These are phyloP conservation scores for Trapa bicornis DNA, from an alignment of 345 rosid genomes.

Conservation along the genomic window DNA sequence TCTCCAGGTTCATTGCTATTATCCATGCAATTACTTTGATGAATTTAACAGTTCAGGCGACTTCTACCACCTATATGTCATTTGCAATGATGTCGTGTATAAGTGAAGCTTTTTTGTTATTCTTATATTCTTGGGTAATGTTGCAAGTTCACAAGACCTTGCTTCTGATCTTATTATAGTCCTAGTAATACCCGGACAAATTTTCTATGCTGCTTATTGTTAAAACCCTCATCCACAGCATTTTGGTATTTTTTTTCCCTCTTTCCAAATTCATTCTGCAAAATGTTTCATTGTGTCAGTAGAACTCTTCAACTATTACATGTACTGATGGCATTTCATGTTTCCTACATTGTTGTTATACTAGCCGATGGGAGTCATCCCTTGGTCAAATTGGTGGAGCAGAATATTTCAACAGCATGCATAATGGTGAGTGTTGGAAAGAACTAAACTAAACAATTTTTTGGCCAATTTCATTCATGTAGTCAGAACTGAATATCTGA, in stretches of 20 bases:
- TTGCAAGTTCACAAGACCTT: not conserved
- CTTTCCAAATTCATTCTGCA: not conserved
- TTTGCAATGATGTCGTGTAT: not conserved
- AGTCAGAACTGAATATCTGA: too few species aligned
- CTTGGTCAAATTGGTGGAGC: constrained; percentile 65
- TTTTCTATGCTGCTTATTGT: not conserved
- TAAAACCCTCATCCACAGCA: not conserved
- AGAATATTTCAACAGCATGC: constrained; percentile 57
- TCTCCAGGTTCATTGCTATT: constrained; percentile 47
- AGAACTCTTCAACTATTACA: not conserved
- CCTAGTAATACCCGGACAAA: not conserved
- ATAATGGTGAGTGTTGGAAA: constrained; percentile 37
- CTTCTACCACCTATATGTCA: not conserved
- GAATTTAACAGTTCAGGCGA: not conserved
- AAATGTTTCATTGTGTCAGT: not conserved
- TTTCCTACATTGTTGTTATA: not conserved
- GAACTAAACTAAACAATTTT: not conserved
- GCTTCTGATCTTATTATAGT: not conserved
- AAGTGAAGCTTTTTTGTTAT: not conserved
- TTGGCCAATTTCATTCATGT: not conserved
- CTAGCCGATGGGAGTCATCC: constrained; percentile 83
- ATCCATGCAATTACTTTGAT: not conserved
- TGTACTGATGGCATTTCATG: not conserved
- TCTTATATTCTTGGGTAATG: not conserved
- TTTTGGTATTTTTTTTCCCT: not conserved